A percentile compares a stretch with the other conserved stretches of the same genome.
Conservation (phyloP, 2,329 filamentous ascomycete species). For the Neofusicoccum parvum region DNA sequence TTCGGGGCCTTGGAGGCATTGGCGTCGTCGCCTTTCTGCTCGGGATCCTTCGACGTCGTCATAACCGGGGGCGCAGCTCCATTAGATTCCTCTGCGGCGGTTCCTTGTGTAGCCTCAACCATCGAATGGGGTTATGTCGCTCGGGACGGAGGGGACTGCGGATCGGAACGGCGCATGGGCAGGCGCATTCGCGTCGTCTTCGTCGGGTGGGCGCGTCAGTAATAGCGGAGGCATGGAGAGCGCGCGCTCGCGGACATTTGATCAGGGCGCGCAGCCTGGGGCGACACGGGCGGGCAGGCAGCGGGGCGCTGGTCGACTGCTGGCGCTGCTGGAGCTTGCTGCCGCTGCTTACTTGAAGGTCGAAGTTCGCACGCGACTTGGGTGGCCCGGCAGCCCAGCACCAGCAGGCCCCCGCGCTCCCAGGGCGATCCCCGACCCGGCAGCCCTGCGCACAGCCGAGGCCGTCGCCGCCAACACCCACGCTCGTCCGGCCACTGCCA, state of each 20-base stretch:
- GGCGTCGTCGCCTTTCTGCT: constrained; percentile 31
- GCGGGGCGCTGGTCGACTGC: background rate
- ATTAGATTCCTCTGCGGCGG: constrained; percentile 34
- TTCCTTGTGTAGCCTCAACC: constrained; percentile 37
- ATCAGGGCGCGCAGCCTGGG: background rate
- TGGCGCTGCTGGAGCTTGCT: constrained; percentile 1
- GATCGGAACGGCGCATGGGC: constrained; percentile 23
- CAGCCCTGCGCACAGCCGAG: constrained; percentile 18
- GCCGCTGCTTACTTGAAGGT: constrained; percentile 13
- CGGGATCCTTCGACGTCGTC: constrained; percentile 34
- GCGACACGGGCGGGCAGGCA: background rate
- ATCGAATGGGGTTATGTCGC: constrained; percentile 35
- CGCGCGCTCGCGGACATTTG: background rate
- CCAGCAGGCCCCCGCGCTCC: background rate
- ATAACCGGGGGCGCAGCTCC: constrained; percentile 37
- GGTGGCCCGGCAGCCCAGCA: background rate
- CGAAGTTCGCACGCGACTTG: constrained; percentile 14
- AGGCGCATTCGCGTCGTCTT: constrained; percentile 21
- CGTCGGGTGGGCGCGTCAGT: constrained; percentile 20
- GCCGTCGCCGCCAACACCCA: background rate
- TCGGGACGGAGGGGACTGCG: constrained; percentile 26
- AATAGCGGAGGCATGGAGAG: constrained; percentile 20
- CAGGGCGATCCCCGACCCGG: constrained; percentile 13
- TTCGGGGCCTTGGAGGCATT: constrained; percentile 31
- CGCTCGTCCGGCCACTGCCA: background rate